Evolutionary conservation across 2,329 filamentous ascomycete species (phyloP).

Genomic region (Calycina marina): DNA sequence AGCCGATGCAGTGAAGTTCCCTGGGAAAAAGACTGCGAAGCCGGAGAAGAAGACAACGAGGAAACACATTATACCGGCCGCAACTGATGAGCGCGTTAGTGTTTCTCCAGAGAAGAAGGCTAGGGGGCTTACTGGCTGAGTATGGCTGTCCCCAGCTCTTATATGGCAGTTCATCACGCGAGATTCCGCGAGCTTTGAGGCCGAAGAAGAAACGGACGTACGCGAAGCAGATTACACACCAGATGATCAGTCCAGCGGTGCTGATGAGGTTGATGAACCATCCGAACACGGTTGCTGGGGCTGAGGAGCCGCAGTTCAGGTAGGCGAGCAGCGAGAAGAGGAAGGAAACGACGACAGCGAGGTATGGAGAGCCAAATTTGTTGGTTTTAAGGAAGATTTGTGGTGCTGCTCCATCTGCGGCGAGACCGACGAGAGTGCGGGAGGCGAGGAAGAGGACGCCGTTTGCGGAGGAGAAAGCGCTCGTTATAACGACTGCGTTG

Average conservation of each 20-base stretch:
- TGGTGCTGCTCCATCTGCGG: constrained; percentile 75
- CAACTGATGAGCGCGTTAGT: too few species aligned
- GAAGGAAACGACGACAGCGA: constrained; percentile 37
- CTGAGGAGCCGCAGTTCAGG: constrained; percentile 42
- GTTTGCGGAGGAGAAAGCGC: constrained; percentile 83
- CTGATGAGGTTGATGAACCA: constrained; percentile 56
- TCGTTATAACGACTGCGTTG: constrained; percentile 85
- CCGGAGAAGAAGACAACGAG: constrained; percentile 26
- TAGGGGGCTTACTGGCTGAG: too few species aligned
- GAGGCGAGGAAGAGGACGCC: constrained; percentile 85
- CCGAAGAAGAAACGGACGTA: constrained; percentile 45
- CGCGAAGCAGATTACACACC: constrained; percentile 35
- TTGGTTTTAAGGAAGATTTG: constrained; percentile 66
- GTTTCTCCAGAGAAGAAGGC: too few species aligned
- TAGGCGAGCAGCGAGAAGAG: constrained; percentile 45
- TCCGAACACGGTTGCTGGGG: constrained; percentile 45
- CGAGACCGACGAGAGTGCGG: constrained; percentile 76
- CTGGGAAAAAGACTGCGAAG: constrained; percentile 58
- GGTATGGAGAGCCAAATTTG: constrained; percentile 58
- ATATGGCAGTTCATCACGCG: constrained; percentile 30
- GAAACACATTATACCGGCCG: constrained; percentile 21
- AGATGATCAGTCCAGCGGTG: constrained; percentile 12
- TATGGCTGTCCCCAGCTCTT: constrained; percentile 43
- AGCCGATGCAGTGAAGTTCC: constrained; percentile 43
- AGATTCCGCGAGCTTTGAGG: constrained; percentile 35